These are phyloP conservation scores for Taphrina betulina DNA, from an alignment of 1,139 yeast species.

Conservation along the genomic window DNA sequence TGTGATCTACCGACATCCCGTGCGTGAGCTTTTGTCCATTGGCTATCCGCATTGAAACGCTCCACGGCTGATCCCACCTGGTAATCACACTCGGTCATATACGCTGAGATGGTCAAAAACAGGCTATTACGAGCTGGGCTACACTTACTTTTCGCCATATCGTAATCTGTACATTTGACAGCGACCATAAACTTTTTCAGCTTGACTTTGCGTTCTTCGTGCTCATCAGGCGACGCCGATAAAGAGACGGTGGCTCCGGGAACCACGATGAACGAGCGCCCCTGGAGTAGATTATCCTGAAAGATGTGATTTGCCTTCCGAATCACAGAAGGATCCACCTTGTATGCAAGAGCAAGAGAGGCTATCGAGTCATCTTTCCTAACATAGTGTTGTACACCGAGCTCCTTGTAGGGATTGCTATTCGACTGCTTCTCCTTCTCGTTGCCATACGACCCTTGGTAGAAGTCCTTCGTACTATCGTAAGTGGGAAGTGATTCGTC, in stretches of 20 bases:
- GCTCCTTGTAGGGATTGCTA: background rate
- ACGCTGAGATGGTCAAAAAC: background rate
- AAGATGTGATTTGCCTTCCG: constrained; percentile 20
- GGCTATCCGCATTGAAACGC: constrained; percentile 23
- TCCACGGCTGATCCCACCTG: constrained; percentile 10
- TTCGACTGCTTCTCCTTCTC: background rate
- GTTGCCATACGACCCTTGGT: background rate
- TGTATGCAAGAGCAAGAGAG: constrained; percentile 8
- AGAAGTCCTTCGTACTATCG: background rate
- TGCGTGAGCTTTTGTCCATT: constrained; percentile 24
- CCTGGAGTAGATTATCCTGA: constrained; percentile 17
- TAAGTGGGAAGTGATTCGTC: background rate
- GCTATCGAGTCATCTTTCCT: constrained; percentile 16
- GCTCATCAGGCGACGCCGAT: constrained; percentile 18
- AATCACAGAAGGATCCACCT: background rate
- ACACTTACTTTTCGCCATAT: constrained; percentile 28
- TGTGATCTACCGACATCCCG: constrained; percentile 2
- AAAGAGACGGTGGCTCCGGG: constrained; percentile 24
- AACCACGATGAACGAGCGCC: constrained; percentile 24
- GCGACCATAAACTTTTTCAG: constrained; percentile 26
- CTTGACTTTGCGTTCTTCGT: constrained; percentile 20
- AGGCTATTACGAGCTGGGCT: too few species aligned
- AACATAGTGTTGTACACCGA: constrained; percentile 27
- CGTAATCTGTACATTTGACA: constrained; percentile 27
- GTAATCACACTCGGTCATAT: constrained; percentile 22